Percentiles rank a stretch among this genome's conserved stretches.
phyloP scores from a whole-genome alignment of 352 stramenopile genomes.

The Phytophthora tubulina region DNA sequence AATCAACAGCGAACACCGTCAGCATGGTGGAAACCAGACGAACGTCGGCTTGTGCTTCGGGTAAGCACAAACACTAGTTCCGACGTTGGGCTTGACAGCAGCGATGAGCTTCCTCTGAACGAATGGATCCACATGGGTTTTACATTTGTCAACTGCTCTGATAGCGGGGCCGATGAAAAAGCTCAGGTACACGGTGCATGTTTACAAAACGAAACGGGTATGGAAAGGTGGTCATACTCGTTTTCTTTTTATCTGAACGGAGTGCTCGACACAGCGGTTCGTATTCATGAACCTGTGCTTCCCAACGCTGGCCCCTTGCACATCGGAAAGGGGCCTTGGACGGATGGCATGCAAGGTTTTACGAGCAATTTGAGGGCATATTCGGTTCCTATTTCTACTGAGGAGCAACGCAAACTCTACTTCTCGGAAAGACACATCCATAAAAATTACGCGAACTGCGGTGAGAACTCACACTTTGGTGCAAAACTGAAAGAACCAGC shows the following conservation, averaged over 20 bases:
- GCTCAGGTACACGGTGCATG: slow-evolving; percentile 15
- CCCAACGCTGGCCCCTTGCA: slow-evolving; percentile 71
- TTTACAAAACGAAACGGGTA: not conserved
- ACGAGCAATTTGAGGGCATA: slow-evolving; percentile 68
- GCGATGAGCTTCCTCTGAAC: slow-evolving; percentile 50
- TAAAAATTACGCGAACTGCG: slow-evolving; percentile 29
- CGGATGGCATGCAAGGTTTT: slow-evolving; percentile 70
- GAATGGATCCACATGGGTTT: slow-evolving; percentile 81
- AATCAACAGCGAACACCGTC: slow-evolving; percentile 80
- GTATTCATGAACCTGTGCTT: slow-evolving; percentile 55
- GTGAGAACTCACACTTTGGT: not conserved
- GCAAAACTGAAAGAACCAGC: slow-evolving; percentile 3
- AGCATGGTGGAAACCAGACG: slow-evolving; percentile 80
- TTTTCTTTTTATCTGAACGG: slow-evolving; percentile 75
- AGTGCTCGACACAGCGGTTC: slow-evolving; percentile 55
- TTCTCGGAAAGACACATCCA: slow-evolving; percentile 36
- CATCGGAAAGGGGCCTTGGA: slow-evolving; percentile 76
- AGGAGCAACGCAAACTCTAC: slow-evolving; percentile 43
- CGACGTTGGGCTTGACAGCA: slow-evolving; percentile 72
- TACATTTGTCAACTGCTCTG: slow-evolving; percentile 71
- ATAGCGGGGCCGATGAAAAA: not conserved
- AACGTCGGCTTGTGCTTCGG: slow-evolving; percentile 68
- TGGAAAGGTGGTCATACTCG: slow-evolving; percentile 50
- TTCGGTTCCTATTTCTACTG: slow-evolving; percentile 32
- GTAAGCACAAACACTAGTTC: slow-evolving; percentile 65